phyloP scores from a whole-genome alignment of 306 rosid species.

The Dalbergia oliveri region DNA sequence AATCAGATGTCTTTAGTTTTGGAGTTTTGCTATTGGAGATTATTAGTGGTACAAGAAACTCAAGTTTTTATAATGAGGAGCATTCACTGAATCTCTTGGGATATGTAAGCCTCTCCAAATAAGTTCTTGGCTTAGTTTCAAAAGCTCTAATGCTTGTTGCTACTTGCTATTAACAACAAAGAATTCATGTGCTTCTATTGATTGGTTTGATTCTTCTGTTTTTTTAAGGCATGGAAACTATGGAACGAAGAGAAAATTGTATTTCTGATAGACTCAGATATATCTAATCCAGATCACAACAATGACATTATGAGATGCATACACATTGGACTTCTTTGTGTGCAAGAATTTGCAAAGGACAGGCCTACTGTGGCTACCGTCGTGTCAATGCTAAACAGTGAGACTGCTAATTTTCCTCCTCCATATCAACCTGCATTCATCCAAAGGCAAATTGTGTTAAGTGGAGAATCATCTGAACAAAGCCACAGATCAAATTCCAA shows the following conservation, averaged over 20 bases:
- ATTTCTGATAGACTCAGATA: conserved; percentile 36
- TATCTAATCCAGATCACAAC: neutral
- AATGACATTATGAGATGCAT: conserved; percentile 42
- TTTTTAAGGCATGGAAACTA: conserved; percentile 46
- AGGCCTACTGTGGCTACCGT: conserved; percentile 40
- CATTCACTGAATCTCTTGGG: neutral
- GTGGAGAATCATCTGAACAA: neutral
- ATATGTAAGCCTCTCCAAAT: conserved; percentile 24
- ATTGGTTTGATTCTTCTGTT: neutral
- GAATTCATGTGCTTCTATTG: neutral
- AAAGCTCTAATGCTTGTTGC: neutral
- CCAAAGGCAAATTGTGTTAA: neutral
- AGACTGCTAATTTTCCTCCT: conserved; percentile 31
- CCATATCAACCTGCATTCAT: conserved; percentile 36
- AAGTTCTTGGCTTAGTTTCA: neutral
- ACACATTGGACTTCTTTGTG: conserved; percentile 48
- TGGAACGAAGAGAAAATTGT: conserved; percentile 36
- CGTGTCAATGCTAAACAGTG: conserved; percentile 43
- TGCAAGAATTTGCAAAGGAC: conserved; percentile 45
- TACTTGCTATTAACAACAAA: neutral
- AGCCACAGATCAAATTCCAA: neutral
- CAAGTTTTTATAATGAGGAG: neutral
- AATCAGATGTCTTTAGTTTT: conserved; percentile 36
- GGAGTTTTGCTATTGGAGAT: conserved; percentile 33
- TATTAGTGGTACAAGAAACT: conserved; percentile 26